phyloP scores from a whole-genome alignment of 2,329 filamentous ascomycete genomes.

The Oidium heveae region DNA sequence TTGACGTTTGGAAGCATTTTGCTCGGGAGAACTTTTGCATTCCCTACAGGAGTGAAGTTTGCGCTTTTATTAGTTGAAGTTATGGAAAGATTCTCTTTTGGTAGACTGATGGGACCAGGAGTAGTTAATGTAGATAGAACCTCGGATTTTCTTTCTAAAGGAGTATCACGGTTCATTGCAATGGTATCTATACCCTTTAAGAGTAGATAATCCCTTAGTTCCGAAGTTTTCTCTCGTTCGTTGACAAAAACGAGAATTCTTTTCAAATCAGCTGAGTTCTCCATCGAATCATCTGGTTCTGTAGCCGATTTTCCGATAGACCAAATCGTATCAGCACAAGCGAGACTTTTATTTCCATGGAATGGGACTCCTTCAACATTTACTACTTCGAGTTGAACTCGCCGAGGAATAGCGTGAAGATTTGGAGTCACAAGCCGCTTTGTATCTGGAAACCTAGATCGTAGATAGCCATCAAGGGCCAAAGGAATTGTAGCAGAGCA shows the following conservation, averaged over 20 bases:
- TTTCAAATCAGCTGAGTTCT: constrained; percentile 30
- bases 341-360: constrained; percentile 72
- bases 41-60: constrained; percentile 12
- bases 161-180: constrained; percentile 63
- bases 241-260: constrained; percentile 92
- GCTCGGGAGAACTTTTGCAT: constrained; percentile 8
- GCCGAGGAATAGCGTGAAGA: constrained; percentile 79
- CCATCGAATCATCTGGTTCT: constrained; percentile 28
- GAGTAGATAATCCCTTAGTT: constrained; percentile 53
- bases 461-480: constrained; percentile 66
- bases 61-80: constrained; percentile 17
- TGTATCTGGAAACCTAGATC: constrained; percentile 59
- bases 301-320: constrained; percentile 58
- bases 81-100: constrained; percentile 16
- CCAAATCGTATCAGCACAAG: constrained; percentile 88
- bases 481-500: constrained; percentile 92
- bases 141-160: constrained; percentile 51
- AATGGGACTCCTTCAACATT: constrained; percentile 87
- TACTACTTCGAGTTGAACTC: constrained; percentile 80
- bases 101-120: constrained; percentile 16
- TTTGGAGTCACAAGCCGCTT: constrained; percentile 79
- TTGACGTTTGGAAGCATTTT: constrained; percentile 44
- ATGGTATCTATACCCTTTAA: constrained; percentile 75
- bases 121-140: constrained; percentile 50
- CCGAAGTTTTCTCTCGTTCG: constrained; percentile 67